A percentile compares a stretch with the other conserved stretches of the same genome.
phyloP scores from a whole-genome alignment of 371 early-diverging fungal species.

The Umbelopsis sp. region DNA sequence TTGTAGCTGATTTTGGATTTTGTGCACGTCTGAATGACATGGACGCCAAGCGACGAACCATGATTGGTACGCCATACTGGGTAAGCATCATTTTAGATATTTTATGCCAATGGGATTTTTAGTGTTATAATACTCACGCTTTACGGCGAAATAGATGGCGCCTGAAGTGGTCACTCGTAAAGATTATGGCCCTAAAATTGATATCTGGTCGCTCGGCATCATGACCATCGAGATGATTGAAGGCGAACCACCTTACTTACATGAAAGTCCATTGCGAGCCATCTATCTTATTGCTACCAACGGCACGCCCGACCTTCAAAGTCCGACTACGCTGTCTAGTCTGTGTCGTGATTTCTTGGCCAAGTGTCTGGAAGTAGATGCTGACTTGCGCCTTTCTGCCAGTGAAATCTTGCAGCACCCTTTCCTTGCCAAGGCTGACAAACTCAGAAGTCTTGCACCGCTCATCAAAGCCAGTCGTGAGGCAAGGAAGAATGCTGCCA shows the following conservation, averaged over 20 bases:
- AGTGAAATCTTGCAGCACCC: constrained; percentile 63
- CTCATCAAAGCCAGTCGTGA: constrained; percentile 90
- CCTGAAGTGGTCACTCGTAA: constrained; percentile 91
- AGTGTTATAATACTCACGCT: neutral
- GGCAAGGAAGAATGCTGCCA: constrained; percentile 18
- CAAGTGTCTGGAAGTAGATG: constrained; percentile 72
- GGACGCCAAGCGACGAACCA: constrained; percentile 73
- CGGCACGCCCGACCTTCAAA: constrained; percentile 82
- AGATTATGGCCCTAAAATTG: constrained; percentile 86
- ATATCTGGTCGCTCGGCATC: constrained; percentile 95
- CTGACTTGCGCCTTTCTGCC: constrained; percentile 40
- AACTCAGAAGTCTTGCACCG: constrained; percentile 82
- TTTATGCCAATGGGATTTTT: neutral
- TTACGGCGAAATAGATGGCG: constrained; percentile 65
- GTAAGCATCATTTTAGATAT: constrained; percentile 26
- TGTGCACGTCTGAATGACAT: constrained; percentile 81
- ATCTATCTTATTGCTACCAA: constrained; percentile 89
- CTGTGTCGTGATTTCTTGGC: constrained; percentile 74
- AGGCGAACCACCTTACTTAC: constrained; percentile 88
- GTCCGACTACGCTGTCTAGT: constrained; percentile 71
- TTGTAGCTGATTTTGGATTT: constrained; percentile 85
- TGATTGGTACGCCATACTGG: constrained; percentile 89
- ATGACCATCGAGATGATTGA: constrained; percentile 84
- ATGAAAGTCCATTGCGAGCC: constrained; percentile 82
- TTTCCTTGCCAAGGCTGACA: constrained; percentile 87